Evolutionary conservation across 2,329 filamentous ascomycete genomes (phyloP), one percentile per base, ranked within the genome.

Genomic region (Ophioceras dolichostomum): DNA sequence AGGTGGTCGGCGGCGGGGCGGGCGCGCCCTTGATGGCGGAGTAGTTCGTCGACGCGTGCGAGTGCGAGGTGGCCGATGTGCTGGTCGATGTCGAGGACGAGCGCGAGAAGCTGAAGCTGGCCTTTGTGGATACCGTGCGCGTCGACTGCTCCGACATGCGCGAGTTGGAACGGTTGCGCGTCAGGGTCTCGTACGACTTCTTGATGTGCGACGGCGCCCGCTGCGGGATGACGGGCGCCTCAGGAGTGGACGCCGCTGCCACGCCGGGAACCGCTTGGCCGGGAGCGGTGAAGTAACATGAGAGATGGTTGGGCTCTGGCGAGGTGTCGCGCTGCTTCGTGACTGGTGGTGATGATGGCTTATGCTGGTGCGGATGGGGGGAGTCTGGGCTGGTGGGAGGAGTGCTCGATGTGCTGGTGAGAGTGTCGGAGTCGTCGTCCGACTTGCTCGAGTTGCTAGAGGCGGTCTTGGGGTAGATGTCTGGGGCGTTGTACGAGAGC

Each of bases 401-500:
- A 21, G 47, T 47, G 1, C 24, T 29, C 5, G 24, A 29, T 10
- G 78, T 80, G 20, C 73, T 74, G 36, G 55, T 58, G 40, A 73
- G 73, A 49, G 66, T 67, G 48, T 89, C 83, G 4, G 80, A 86
- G 45, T 89, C 83, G 41, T 83, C 78, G 30, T 76, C 76, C 4
- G 79, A 82, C 47, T 70, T 69, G 41, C 58, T 62, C 3, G 70
- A 65, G 21, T 61, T 64, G 49, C 65, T 66, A 52, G 65, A 65
- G 28, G 70, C 73, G n/a, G 54, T 49, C n/a, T 67, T 61, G 46
- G 56, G 52, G 52, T 68, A 63, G 43, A 95, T 78, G 54, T 95
- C 83, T 36, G 89, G 89, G 9, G 91, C 88, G 54, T 89, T 89
- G 70, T 94, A 94, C 7, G 86, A 87, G 38, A 95, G 79, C 73